Evolutionary conservation across 768 basidiomycete genomes (phyloP), one percentile per base, ranked within the genome.

Genomic region (Suillus occidentalis): DNA sequence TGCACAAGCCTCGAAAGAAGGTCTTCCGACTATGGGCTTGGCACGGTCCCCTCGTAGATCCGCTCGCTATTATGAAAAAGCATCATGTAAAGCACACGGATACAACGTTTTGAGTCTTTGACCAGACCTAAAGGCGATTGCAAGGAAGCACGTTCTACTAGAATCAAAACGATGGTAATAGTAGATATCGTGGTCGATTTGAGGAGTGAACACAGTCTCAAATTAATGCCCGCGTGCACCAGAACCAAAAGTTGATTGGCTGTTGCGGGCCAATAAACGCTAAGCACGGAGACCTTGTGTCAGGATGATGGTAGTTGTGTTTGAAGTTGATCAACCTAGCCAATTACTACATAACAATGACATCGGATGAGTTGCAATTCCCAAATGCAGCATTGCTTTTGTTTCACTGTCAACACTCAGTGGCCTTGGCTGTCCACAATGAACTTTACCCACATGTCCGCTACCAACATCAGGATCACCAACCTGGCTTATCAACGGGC

Each of bases 111-210:
- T n/a, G n/a, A n/a, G n/a, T n/a, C n/a, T n/a, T n/a, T 36, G 34
- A 36, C 34, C 8, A 36, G 34, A 36, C 34, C 34, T 7, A 36
- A 36, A 66, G 34, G 47, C 5, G 18, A 22, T n/a, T 7, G 49
- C 34, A 36, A 36, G 6, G 34, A 14, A 22, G 20, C 16, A n/a
- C n/a, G 82, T 90, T 53, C 74, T 88, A 49, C 34, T 7, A 36
- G 34, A 81, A 87, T 65, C 88, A 90, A 71, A 83, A 88, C 70
- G 91, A 91, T 63, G 89, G 89, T 49, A 90, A 92, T 18, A 78
- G 7, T 50, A 89, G 89, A 14, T 85, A 22, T 81, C 66, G 85
- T 84, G 25, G 83, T 88, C 49, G 80, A 83, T 64, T 71, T 92
- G 65, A 79, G 82, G 70, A 79, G 72, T 64, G 89, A 89, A 22